Base-by-base conservation (phyloP, 2,329 filamentous ascomycete species). In the Clonostachys rosea region DNA sequence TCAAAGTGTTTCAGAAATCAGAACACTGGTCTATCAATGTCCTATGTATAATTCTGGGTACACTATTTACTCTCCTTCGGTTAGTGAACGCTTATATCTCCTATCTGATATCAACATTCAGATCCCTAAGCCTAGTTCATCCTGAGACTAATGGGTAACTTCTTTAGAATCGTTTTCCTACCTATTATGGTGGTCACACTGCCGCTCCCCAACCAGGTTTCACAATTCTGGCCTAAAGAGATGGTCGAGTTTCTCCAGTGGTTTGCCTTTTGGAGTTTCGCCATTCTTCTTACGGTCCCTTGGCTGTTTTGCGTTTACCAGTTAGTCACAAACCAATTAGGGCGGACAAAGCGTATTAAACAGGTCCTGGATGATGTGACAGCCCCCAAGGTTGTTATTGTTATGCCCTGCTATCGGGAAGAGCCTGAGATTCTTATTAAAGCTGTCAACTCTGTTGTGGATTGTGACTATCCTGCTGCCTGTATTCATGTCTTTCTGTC, bases 321-420 rank as follows among this genome's bases (percentile, higher is more conserved):
- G 59, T 79, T 96, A 6, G 87, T 95, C 48, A 95, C 89, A 9
- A 87, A 94, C 57, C 87, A 89, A 34, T 75, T 97, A 24, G 91
- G 92, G 18, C 82, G 90, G 53, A 84, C 78, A 40, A 90, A 89
- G 63, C 80, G 86, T 45, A 89, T 96, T 61, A 91, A 95, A 62
- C 81, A 89, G 53, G 82, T 90, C 1, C 77, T 96, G 44, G 89
- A 96, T 63, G 89, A 95, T 61, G 72, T 81, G 4, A 91, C 86
- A 1, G 91, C 94, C 0, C 94, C 92, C 2, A 97, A 97, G 67
- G 87, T 95, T 14, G 90, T 96, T 52, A 87, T 97, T 50, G 86
- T 97, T 49, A 96, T 97, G 91, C 94, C 92, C 5, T 95, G 91
- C 60, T 97, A 96, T 71, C 90, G 94, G 60, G 94, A 97, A 62